Evolutionary conservation across 2,329 filamentous ascomycete species (phyloP).

Genomic region (Diaporthe sp.): DNA sequence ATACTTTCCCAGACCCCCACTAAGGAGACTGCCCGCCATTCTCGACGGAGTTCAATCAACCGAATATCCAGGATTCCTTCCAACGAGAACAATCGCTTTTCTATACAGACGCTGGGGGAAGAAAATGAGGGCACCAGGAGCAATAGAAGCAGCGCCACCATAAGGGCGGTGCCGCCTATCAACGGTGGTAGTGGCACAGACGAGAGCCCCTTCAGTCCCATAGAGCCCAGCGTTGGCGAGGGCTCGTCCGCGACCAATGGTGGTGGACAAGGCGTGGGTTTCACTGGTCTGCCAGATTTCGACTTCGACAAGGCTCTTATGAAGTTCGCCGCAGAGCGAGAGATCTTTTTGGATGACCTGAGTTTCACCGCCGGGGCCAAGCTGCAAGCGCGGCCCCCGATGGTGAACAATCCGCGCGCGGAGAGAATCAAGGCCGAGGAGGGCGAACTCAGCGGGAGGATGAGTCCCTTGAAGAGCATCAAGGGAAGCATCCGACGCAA

Average conservation of each 20-base stretch:
- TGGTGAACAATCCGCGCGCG: constrained; percentile 83
- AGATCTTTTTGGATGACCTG: constrained; percentile 93
- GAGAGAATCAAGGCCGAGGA: constrained; percentile 88
- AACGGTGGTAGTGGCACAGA: constrained; percentile 46
- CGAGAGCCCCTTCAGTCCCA: constrained; percentile 44
- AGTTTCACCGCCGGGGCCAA: constrained; percentile 89
- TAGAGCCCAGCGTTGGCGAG: background rate
- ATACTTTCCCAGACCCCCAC: constrained; percentile 48
- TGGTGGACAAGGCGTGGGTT: constrained; percentile 50
- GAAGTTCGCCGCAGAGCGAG: constrained; percentile 96
- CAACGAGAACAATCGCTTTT: constrained; percentile 61
- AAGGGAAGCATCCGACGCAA: constrained; percentile 92
- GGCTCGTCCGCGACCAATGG: constrained; percentile 38
- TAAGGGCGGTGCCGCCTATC: constrained; percentile 58
- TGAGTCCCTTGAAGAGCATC: constrained; percentile 70
- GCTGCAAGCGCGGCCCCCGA: constrained; percentile 76
- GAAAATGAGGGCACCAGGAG: constrained; percentile 72
- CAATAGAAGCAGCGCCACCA: constrained; percentile 77
- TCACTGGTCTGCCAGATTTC: constrained; percentile 71
- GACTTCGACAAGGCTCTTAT: constrained; percentile 94
- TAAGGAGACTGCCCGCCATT: constrained; percentile 66
- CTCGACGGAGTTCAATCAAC: constrained; percentile 72
- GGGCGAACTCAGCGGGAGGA: constrained; percentile 62
- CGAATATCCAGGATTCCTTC: constrained; percentile 68
- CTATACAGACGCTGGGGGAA: constrained; percentile 67